phyloP scores from a whole-genome alignment of 306 rosid species.

The Trifolium pratense region DNA sequence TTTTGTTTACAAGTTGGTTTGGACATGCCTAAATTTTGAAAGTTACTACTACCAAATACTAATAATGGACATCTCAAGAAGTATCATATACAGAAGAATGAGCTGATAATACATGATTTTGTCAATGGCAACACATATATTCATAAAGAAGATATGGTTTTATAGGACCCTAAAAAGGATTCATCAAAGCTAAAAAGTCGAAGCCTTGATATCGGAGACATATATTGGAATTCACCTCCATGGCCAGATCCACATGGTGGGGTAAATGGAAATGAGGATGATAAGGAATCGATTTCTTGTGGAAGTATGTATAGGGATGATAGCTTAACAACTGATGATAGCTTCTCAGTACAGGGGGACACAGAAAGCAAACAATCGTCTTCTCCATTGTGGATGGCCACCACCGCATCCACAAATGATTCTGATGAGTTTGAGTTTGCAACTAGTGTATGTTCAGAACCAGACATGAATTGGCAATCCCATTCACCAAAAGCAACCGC shows the following conservation, averaged over 20 bases:
- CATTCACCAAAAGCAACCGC: slow-evolving; percentile 46
- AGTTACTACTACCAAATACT: background rate
- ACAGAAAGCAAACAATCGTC: slow-evolving; percentile 50
- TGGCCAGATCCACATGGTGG: slow-evolving; percentile 50
- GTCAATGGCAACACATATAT: background rate
- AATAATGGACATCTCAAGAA: background rate
- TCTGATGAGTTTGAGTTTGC: slow-evolving; percentile 72
- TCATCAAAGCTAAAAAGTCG: slow-evolving; percentile 55
- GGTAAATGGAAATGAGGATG: slow-evolving; percentile 55
- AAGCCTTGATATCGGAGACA: slow-evolving; percentile 71
- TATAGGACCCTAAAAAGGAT: slow-evolving; percentile 51
- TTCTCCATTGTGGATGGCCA: slow-evolving; percentile 50
- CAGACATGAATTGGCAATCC: slow-evolving; percentile 67
- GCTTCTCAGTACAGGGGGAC: slow-evolving; percentile 54
- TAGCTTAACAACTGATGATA: slow-evolving; percentile 47
- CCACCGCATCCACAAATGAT: slow-evolving; percentile 51
- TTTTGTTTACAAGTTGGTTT: background rate
- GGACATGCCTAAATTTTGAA: slow-evolving; percentile 17
- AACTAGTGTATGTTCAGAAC: slow-evolving; percentile 81
- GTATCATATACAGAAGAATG: background rate
- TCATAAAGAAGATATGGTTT: slow-evolving; percentile 1
- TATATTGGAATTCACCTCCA: slow-evolving; percentile 45
- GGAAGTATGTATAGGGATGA: slow-evolving; percentile 52
- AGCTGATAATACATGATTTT: background rate
- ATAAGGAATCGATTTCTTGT: slow-evolving; percentile 57